A percentile compares a stretch with the other conserved stretches of the same genome.
Evolutionary conservation across 768 basidiomycete species (phyloP).

Genomic region (Collybia sordida): DNA sequence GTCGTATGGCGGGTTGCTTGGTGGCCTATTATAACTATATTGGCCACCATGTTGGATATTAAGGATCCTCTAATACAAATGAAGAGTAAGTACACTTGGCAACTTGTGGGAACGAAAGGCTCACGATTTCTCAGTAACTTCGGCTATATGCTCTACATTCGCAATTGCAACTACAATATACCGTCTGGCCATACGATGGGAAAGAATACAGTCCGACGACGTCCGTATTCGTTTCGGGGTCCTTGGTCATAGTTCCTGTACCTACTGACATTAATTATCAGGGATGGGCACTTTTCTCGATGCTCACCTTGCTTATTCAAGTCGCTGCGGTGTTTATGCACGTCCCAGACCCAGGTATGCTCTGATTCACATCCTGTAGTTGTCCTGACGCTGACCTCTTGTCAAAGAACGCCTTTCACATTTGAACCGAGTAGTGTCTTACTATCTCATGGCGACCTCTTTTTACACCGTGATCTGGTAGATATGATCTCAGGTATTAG

Average conservation of each 20-base stretch:
- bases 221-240: slow-evolving; percentile 11
- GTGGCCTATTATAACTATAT: too few relatives aligned
- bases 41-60: too few relatives aligned
- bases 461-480: slow-evolving; percentile 40
- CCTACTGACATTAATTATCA: neutral
- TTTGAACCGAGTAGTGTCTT: slow-evolving; percentile 16
- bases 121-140: slow-evolving; percentile 22
- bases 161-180: slow-evolving; percentile 27
- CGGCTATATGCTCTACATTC: slow-evolving; percentile 26
- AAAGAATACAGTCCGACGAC: slow-evolving; percentile 31
- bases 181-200: slow-evolving; percentile 27
- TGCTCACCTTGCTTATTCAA: slow-evolving; percentile 23
- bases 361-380: neutral
- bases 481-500: neutral
- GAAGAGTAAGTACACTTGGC: slow-evolving; percentile 7
- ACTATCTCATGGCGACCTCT: slow-evolving; percentile 31
- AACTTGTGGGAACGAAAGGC: neutral
- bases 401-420: neutral
- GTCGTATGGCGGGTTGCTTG: too few relatives aligned
- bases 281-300: slow-evolving; percentile 27
- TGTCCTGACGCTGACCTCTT: neutral
- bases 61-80: slow-evolving; percentile 13
- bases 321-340: slow-evolving; percentile 23
- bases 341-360: slow-evolving; percentile 2
- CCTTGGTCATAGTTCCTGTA: neutral